phyloP scores from a whole-genome alignment of 2,329 filamentous ascomycete species.

The Beauveria caledonica region DNA sequence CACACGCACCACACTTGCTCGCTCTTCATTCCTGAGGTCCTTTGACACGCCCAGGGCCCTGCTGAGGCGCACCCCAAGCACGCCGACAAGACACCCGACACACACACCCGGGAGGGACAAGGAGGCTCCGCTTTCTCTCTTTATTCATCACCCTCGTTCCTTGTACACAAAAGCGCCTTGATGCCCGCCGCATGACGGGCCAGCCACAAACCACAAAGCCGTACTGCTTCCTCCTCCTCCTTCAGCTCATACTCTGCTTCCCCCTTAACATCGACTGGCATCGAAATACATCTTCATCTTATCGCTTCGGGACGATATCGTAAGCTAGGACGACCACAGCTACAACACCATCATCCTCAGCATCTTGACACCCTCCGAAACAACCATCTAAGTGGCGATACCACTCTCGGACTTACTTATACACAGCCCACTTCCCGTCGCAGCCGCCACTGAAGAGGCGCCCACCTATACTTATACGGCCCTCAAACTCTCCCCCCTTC shows the following conservation, averaged over 20 bases:
- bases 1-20: neutral
- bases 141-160: neutral
- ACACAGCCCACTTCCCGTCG: constrained; percentile 8
- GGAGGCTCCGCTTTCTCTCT: constrained; percentile 7
- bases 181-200: constrained; percentile 9
- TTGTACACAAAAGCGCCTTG: constrained; percentile 8
- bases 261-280: neutral
- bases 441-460: constrained; percentile 2
- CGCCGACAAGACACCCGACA: too few species aligned
- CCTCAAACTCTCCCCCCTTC: neutral
- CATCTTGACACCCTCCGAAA: neutral
- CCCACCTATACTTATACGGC: neutral
- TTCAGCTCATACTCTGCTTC: neutral
- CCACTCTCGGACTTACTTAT: neutral
- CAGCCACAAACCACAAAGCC: constrained; percentile 9
- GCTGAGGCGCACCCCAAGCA: too few species aligned
- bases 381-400: constrained; percentile 7
- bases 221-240: neutral
- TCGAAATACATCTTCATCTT: neutral
- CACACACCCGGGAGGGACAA: neutral
- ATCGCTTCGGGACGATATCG: neutral
- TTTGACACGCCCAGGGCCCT: too few species aligned
- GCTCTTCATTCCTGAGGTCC: neutral
- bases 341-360: neutral
- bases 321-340: neutral